Evolutionary conservation across 495 filamentous ascomycete genomes (phyloP).

Genomic region (Penicillium lividum): DNA sequence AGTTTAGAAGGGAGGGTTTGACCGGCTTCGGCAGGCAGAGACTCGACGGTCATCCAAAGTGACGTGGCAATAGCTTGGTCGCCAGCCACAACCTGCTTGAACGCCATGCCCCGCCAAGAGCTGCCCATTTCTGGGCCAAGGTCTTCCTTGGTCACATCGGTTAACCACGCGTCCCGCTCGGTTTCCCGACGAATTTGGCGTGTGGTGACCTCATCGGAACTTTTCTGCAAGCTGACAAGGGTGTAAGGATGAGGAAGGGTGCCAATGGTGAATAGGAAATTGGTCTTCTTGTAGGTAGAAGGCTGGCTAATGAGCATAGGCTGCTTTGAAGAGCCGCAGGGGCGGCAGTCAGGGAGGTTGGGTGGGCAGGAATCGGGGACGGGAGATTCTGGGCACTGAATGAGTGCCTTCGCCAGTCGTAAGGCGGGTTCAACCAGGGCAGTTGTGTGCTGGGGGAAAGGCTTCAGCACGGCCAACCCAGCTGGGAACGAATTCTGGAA

Average conservation of each 20-base stretch:
- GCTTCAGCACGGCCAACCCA: constrained; percentile 80
- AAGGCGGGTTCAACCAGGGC: constrained; percentile 68
- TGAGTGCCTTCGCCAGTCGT: constrained; percentile 69
- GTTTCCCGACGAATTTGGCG: constrained; percentile 74
- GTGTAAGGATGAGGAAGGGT: constrained; percentile 92
- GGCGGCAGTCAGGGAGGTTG: constrained; percentile 69
- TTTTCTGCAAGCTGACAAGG: constrained; percentile 59
- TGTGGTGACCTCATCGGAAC: constrained; percentile 56
- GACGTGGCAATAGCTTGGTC: constrained; percentile 58
- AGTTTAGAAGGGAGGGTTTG: constrained; percentile 43
- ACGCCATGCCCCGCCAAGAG: constrained; percentile 63
- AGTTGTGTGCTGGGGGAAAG: constrained; percentile 69
- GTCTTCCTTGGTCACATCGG: constrained; percentile 67
- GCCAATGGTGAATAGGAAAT: constrained; percentile 74
- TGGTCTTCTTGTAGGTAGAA: constrained; percentile 58
- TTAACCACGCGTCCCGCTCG: constrained; percentile 79
- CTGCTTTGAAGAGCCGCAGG: constrained; percentile 59
- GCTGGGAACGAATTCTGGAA: constrained; percentile 77
- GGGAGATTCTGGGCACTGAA: constrained; percentile 69
- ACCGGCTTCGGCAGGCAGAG: constrained; percentile 43
- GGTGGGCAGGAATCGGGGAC: constrained; percentile 81
- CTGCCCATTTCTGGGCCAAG: constrained; percentile 60
- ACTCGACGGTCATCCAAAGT: constrained; percentile 82
- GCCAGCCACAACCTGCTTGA: constrained; percentile 81
- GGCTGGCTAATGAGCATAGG: constrained; percentile 60